These are phyloP conservation scores for Solanum sparsipilum DNA, from an alignment of 257 asterid species.

Conservation along the genomic window DNA sequence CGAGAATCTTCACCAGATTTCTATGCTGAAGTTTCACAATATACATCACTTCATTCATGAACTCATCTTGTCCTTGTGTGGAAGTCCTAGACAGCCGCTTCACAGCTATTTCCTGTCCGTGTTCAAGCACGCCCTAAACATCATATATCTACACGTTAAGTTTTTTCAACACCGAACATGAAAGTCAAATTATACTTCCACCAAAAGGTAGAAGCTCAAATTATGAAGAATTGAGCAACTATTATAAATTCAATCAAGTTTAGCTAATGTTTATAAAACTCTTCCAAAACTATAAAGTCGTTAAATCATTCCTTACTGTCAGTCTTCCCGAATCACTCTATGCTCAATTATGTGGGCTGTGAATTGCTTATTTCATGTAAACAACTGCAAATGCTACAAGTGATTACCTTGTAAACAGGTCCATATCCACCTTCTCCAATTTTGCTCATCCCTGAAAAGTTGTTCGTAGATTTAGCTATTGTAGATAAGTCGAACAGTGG, in stretches of 20 bases:
- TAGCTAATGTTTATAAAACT: background rate
- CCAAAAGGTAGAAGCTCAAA: background rate
- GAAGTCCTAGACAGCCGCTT: constrained; percentile 28
- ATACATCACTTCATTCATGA: constrained; percentile 24
- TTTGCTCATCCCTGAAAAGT: constrained; percentile 8
- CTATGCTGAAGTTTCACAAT: constrained; percentile 32
- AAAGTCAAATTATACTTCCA: background rate
- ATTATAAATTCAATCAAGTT: background rate
- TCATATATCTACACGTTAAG: background rate
- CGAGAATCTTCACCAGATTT: constrained; percentile 28
- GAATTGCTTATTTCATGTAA: background rate
- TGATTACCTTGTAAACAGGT: constrained; percentile 24
- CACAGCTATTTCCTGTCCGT: constrained; percentile 25
- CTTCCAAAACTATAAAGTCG: background rate
- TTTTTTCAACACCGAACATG: background rate
- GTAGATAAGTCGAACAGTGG: constrained; percentile 15
- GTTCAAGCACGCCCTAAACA: constrained; percentile 9
- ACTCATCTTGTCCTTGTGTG: constrained; percentile 22
- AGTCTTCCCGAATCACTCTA: background rate
- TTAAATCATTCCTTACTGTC: background rate
- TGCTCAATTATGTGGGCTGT: background rate
- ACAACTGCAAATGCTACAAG: background rate
- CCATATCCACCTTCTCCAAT: constrained; percentile 26
- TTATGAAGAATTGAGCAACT: background rate
- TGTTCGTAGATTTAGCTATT: constrained; percentile 10